Base-by-base conservation (phyloP, 441 rosid species). In the Viola pubescens region DNA sequence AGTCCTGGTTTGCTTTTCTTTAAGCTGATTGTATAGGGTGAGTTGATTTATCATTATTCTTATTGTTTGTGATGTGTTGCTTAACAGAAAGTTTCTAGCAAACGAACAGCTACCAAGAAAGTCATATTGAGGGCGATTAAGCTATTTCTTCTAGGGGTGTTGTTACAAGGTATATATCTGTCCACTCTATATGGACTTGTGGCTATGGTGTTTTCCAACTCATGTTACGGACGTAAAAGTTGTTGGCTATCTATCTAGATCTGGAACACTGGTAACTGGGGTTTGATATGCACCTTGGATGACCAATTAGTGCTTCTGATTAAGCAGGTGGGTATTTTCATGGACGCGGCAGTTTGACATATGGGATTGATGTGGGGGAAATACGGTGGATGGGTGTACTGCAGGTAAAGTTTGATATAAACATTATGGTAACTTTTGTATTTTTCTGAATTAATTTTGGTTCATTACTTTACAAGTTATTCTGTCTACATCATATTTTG, bases 381-480 rank as follows among this genome's bases (percentile, higher is more conserved):
- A 77, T 83, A 58, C 82, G 88, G 34, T 79, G 82, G 88, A 42
- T 83, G 58, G 88, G 86, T 41, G 78, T 83, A 11, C 70, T 81
- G 11, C 86, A 83, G 84, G 86, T 83, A 62, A 54, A 14, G 54
- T 26, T 50, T 16, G 59, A 49, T 34, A 53, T 44, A 14, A 40
- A 55, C n/a, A 37, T 50, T 63, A 39, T 13, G 44, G 16, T 62
- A 26, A 26, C 34, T 26, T 26, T 26, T 26, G 34, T 26, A 26
- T 26, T 26, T 26, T 2, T 2, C 34, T 26, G 34, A 26, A 26
- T 26, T 26, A 26, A 26, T 26, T 26, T 26, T 26, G 34, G 34
- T 26, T 26, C 34, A 26, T 26, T 26, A 26, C 34, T 26, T 26
- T 26, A 26, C 34, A 26, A 26, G 34, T 26, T 26, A 26, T 26